Percentiles rank a stretch among this genome's conserved stretches.
phyloP scores from a whole-genome alignment of 2,329 filamentous ascomycete species.

The Biscogniauxia marginata region DNA sequence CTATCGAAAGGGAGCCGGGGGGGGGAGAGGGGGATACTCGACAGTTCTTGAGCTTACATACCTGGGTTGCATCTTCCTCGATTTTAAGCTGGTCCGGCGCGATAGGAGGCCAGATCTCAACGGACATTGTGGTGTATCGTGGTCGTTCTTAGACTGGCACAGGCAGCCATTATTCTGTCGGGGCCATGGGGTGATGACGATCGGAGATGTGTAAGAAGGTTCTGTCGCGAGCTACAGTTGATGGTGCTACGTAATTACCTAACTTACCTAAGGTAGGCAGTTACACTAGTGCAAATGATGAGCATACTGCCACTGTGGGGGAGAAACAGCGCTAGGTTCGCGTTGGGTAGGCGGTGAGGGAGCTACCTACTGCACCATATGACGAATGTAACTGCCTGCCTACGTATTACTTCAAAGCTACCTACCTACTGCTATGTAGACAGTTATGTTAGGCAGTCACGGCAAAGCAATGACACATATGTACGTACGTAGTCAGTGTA shows the following conservation, averaged over 20 bases:
- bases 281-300: too few species aligned
- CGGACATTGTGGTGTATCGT: constrained; percentile 45
- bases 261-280: too few species aligned
- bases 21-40: constrained; percentile 20
- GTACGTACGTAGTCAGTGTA: too few species aligned
- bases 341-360: constrained; percentile 4
- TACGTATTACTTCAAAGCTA: too few species aligned
- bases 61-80: constrained; percentile 50
- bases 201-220: background rate
- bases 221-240: background rate
- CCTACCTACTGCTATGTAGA: too few species aligned
- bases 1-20: too few species aligned
- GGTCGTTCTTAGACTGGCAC: constrained; percentile 3
- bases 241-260: background rate
- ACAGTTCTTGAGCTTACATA: too few species aligned
- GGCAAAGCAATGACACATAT: too few species aligned
- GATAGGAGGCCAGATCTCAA: constrained; percentile 58
- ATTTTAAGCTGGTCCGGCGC: constrained; percentile 49
- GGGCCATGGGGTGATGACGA: constrained; percentile 1
- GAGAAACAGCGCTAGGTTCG: background rate
- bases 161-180: constrained; percentile 28
- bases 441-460: too few species aligned
- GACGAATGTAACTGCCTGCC: too few species aligned
- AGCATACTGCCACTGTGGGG: too few species aligned
- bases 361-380: too few species aligned